Percentiles rank a stretch among this genome's conserved stretches.
Conservation (phyloP, 371 early-diverging fungal genomes). For the Syncephalis fuscata region DNA sequence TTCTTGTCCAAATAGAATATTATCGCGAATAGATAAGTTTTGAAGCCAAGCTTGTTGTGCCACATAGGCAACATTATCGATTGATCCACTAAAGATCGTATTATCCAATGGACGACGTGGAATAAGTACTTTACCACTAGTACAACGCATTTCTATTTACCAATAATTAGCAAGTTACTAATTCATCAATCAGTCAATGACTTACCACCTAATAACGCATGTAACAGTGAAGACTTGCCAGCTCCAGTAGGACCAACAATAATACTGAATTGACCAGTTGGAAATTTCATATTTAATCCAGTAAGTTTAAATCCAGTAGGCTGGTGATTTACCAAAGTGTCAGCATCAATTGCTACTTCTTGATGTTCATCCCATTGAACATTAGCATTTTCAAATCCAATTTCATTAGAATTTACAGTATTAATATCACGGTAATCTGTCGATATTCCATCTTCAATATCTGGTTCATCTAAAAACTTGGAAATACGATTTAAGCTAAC, state of each 20-base stretch:
- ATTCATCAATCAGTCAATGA: no score
- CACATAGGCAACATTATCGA: slow-evolving; percentile 54
- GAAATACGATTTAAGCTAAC: slow-evolving; percentile 32
- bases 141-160: no score
- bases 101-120: no score
- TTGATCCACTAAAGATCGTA: no score
- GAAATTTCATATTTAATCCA: slow-evolving; percentile 22
- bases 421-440: no score
- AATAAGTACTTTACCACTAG: no score
- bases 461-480: slow-evolving; percentile 30
- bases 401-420: slow-evolving; percentile 5
- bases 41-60: slow-evolving; percentile 76
- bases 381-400: slow-evolving; percentile 24
- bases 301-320: no score
- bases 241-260: slow-evolving; percentile 38
- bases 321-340: background rate
- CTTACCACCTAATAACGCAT: slow-evolving; percentile 49
- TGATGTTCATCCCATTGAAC: slow-evolving; percentile 25
- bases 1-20: slow-evolving; percentile 64
- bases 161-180: slow-evolving; percentile 22
- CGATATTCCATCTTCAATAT: slow-evolving; percentile 16
- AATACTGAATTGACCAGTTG: slow-evolving; percentile 32
- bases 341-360: slow-evolving; percentile 9
- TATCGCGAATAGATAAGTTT: slow-evolving; percentile 66
- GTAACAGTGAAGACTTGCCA: slow-evolving; percentile 48